Evolutionary conservation across 202 grass and related monocot genomes (phyloP).

Genomic region (Brachypodium distachyon): DNA sequence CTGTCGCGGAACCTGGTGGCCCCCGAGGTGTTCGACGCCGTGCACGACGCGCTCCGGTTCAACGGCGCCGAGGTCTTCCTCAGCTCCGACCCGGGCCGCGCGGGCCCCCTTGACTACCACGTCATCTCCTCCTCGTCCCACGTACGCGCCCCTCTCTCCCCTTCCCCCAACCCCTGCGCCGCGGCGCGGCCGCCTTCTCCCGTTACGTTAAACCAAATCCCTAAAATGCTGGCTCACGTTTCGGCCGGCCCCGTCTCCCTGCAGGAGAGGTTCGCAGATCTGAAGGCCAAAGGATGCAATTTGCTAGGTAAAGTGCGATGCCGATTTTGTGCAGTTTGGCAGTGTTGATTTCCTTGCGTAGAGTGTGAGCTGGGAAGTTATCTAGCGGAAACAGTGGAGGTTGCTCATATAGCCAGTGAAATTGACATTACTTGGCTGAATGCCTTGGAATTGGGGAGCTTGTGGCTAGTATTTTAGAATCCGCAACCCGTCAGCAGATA

Average conservation of each 20-base stretch:
- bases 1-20: constrained; percentile 74
- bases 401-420: background rate
- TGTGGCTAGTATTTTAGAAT: background rate
- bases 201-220: constrained; percentile 17
- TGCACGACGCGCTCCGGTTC: constrained; percentile 83
- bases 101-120: constrained; percentile 57
- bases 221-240: background rate
- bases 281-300: constrained; percentile 73
- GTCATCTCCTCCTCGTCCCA: constrained; percentile 82
- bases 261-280: constrained; percentile 84
- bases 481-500: background rate
- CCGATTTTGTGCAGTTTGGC: background rate
- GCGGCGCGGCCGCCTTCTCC: background rate
- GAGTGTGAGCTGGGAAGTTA: background rate
- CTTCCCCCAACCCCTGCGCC: background rate
- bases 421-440: background rate
- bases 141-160: constrained; percentile 12
- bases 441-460: background rate
- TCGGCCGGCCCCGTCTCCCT: background rate
- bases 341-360: background rate
- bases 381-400: background rate
- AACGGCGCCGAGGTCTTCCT: constrained; percentile 72
- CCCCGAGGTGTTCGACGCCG: constrained; percentile 79
- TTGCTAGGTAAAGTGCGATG: constrained; percentile 51
- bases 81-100: constrained; percentile 50